Evolutionary conservation across 208 protist species (phyloP).

Genomic region (Trypanosoma mega): DNA sequence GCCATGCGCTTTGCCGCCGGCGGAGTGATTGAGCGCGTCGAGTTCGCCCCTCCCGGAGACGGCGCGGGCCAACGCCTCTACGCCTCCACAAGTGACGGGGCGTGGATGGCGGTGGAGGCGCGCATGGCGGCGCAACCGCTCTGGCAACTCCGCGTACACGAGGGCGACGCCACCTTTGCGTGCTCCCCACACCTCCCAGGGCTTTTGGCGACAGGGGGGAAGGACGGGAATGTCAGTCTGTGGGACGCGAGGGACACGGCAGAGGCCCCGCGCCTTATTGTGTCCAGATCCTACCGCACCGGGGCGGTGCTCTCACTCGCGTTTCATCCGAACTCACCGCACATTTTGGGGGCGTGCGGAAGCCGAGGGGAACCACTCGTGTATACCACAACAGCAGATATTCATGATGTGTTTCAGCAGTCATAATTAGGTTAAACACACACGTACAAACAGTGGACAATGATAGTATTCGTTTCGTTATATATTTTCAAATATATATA

Average conservation of each 20-base stretch:
- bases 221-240: constrained; percentile 83
- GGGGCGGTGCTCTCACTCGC: constrained; percentile 78
- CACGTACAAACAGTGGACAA: no score
- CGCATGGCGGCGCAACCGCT: constrained; percentile 49
- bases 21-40: constrained; percentile 69
- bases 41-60: constrained; percentile 46
- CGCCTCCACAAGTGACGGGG: constrained; percentile 68
- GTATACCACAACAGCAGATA: constrained; percentile 87
- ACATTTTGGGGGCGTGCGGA: constrained; percentile 85
- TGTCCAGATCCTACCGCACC: constrained; percentile 72
- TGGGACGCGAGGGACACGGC: constrained; percentile 72
- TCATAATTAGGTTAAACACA: constrained; percentile 4
- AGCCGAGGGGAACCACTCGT: constrained; percentile 81
- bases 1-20: constrained; percentile 56
- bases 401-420: constrained; percentile 53
- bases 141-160: constrained; percentile 69
- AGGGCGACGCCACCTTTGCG: constrained; percentile 69
- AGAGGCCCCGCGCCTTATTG: constrained; percentile 39
- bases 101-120: constrained; percentile 70
- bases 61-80: constrained; percentile 18
- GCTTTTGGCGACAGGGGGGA: constrained; percentile 86
- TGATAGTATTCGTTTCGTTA: no score
- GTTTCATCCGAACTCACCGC: constrained; percentile 88
- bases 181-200: constrained; percentile 73
- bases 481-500: no score